Conservation (phyloP, 495 filamentous ascomycete species). For the Podospora fimiseda region DNA sequence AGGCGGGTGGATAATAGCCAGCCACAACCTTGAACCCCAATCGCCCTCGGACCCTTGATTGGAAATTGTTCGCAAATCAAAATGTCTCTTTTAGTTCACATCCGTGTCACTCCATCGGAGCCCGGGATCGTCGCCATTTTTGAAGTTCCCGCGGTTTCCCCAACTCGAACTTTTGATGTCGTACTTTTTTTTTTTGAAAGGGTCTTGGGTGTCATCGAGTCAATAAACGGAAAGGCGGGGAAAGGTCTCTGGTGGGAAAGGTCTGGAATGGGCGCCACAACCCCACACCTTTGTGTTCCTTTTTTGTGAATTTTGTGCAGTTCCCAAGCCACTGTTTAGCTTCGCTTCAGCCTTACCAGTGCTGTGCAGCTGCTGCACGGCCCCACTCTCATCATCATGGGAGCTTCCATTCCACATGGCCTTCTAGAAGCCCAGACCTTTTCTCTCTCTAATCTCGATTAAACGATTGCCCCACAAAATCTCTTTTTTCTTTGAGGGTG, state of each 20-base stretch:
- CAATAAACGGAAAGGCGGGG: neutral
- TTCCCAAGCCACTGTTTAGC: neutral
- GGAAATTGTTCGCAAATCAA: neutral
- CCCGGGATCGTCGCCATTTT: no score
- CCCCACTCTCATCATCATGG: neutral
- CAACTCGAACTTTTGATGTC: neutral
- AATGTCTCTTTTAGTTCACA: neutral
- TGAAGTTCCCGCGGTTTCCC: neutral
- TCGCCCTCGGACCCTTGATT: neutral
- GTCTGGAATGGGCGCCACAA: neutral
- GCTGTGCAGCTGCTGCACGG: slow-evolving; percentile 16
- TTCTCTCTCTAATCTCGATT: neutral
- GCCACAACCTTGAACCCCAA: neutral
- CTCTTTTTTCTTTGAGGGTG: neutral
- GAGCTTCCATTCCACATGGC: slow-evolving; percentile 15
- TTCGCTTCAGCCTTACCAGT: slow-evolving; percentile 25
- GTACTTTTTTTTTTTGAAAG: neutral
- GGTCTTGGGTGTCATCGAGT: neutral
- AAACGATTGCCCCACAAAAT: neutral
- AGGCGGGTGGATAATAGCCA: neutral
- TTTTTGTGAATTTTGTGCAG: slow-evolving; percentile 17
- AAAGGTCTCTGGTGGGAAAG: neutral
- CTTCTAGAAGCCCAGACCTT: slow-evolving; percentile 19
- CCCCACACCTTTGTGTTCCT: slow-evolving; percentile 3
- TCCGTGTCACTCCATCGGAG: neutral